phyloP scores from a whole-genome alignment of 108 stramenopile species.

The Cyclotella kingstonii region DNA sequence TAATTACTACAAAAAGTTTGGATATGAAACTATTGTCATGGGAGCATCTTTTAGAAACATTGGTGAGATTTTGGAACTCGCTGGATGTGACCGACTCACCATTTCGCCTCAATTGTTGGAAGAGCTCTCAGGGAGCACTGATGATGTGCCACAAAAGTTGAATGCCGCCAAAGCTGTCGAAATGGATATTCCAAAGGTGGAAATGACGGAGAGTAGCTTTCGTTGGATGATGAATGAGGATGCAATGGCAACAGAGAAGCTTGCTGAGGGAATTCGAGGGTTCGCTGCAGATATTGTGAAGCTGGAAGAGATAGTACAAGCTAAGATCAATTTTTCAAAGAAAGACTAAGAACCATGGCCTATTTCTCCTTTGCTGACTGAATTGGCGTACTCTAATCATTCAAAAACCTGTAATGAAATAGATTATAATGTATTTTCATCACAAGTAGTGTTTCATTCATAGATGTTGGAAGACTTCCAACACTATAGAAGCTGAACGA shows the following conservation, averaged over 20 bases:
- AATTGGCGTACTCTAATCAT: no score
- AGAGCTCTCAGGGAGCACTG: slow-evolving; percentile 44
- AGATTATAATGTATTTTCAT: no score
- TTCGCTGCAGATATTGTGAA: slow-evolving; percentile 93
- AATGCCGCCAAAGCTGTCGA: slow-evolving; percentile 56
- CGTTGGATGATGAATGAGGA: slow-evolving; percentile 97
- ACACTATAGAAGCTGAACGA: slow-evolving; percentile 93
- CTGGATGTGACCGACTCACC: slow-evolving; percentile 89
- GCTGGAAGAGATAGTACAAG: slow-evolving; percentile 89
- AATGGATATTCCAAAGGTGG: slow-evolving; percentile 79
- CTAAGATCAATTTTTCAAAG: slow-evolving; percentile 52
- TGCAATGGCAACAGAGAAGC: slow-evolving; percentile 98
- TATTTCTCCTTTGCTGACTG: no score
- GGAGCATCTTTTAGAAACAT: slow-evolving; percentile 95
- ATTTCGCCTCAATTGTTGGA: slow-evolving; percentile 83
- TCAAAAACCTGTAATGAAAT: no score
- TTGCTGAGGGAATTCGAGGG: slow-evolving; percentile 96
- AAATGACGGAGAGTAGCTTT: slow-evolving; percentile 85
- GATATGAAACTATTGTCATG: slow-evolving; percentile 98
- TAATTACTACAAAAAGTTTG: slow-evolving; percentile 98
- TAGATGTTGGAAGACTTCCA: no score
- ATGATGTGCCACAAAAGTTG: slow-evolving; percentile 56
- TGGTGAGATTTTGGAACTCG: slow-evolving; percentile 81
- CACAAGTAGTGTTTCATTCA: no score
- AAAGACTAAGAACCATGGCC: no score